phyloP scores from a whole-genome alignment of 2,329 filamentous ascomycete species.

The Zasmidium angulare region DNA sequence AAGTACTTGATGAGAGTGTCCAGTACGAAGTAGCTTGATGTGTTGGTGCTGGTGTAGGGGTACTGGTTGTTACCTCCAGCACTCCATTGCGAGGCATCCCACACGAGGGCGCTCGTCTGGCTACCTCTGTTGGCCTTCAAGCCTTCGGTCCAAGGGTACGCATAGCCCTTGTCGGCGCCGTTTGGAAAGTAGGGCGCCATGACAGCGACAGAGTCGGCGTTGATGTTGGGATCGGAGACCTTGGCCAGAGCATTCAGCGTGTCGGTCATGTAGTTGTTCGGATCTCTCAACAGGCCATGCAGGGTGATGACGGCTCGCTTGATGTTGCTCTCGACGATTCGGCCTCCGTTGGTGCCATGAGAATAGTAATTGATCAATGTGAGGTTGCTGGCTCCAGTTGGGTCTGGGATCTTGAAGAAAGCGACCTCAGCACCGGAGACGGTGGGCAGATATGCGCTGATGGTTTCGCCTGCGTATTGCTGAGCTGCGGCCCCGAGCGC shows the following conservation, averaged over 20 bases:
- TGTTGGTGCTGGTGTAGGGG: conserved; percentile 22
- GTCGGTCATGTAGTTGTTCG: conserved; percentile 27
- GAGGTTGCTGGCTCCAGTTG: conserved; percentile 21
- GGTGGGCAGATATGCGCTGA: conserved; percentile 23
- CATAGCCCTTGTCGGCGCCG: conserved; percentile 34
- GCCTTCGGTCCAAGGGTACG: conserved; percentile 34
- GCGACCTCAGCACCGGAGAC: conserved; percentile 25
- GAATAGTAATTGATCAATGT: conserved; percentile 36
- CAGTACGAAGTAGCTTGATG: conserved; percentile 33
- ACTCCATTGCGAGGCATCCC: conserved; percentile 35
- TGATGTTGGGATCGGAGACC: conserved; percentile 26
- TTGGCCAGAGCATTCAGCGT: conserved; percentile 33
- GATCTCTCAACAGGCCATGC: conserved; percentile 32
- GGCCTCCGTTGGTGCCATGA: conserved; percentile 21
- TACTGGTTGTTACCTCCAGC: conserved; percentile 37
- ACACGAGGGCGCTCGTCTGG: conserved; percentile 34
- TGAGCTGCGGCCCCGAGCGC: conserved; percentile 14
- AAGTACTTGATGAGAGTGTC: conserved; percentile 36
- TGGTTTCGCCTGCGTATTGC: conserved; percentile 27
- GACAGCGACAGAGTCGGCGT: conserved; percentile 31
- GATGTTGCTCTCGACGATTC: conserved; percentile 26
- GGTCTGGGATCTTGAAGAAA: conserved; percentile 36
- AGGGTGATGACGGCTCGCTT: conserved; percentile 33
- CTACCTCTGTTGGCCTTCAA: conserved; percentile 29
- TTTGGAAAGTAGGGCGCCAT: conserved; percentile 37